A percentile compares a stretch with the other conserved stretches of the same genome.
Conservation (phyloP, 2,329 filamentous ascomycete genomes). For the Fonsecaea pedrosoi region DNA sequence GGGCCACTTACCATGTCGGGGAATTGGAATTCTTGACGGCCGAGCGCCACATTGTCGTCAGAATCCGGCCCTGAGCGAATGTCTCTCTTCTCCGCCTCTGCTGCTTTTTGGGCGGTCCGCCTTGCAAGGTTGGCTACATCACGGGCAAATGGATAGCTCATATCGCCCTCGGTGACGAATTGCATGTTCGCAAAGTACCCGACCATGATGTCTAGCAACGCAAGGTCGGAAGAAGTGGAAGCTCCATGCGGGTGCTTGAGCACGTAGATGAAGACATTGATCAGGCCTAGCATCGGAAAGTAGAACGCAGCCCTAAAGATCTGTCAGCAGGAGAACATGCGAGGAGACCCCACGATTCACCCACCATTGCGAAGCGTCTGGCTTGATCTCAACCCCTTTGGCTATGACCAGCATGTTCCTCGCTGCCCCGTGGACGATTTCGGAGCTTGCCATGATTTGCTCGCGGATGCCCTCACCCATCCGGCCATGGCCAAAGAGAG, state of each 20-base stretch:
- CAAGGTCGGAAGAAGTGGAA: conserved; percentile 6
- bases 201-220: conserved; percentile 15
- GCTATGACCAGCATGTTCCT: conserved; percentile 11
- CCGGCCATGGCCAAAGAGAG: no score
- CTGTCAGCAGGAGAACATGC: no score
- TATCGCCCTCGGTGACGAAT: conserved; percentile 8
- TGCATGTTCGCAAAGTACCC: conserved; percentile 25
- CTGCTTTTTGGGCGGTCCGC: conserved; percentile 1
- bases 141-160: conserved; percentile 14
- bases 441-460: conserved; percentile 6
- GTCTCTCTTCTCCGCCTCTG: neutral
- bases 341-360: no score
- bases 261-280: conserved; percentile 22
- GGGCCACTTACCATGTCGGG: no score
- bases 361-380: no score
- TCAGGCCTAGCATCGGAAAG: conserved; percentile 21
- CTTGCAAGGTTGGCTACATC: neutral
- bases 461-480: no score
- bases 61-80: no score
- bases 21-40: no score
- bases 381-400: no score
- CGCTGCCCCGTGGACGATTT: conserved; percentile 11
- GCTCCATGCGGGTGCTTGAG: conserved; percentile 4
- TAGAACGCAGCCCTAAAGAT: conserved; percentile 13
- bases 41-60: no score